Base-by-base conservation (phyloP, 148 eudicot genomes). In the Rhododendron vialii region DNA sequence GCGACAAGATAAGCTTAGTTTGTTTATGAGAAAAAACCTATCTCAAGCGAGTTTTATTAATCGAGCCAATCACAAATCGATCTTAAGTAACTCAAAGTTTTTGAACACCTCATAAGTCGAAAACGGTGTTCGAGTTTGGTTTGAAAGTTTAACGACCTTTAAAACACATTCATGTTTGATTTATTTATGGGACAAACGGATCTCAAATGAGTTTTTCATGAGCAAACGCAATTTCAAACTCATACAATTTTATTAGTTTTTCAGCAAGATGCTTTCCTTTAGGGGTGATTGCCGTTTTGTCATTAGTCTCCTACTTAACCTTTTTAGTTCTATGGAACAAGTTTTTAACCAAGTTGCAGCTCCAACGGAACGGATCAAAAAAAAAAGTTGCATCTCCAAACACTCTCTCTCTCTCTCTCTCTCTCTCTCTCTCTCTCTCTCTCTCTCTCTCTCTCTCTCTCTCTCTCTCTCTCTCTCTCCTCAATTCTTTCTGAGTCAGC, bases 141-240 rank as follows among this genome's bases (percentile, higher is more conserved):
- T 61, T 61, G 9, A 61, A 53, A 63, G 4, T 9, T 63, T 5
- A 24, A 63, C 13, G 4, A 63, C 2, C 0, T 24, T 24, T 24
- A 2, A 63, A 24, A 24, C 8, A 57, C 1, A 57, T 57, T 57
- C 8, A 1, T 22, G 69, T 22, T 63, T 63, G 1, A 2, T 4
- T 22, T 1, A 63, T 6, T 24, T 7, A 0, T 8, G 0, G 0
- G 11, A 2, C 10, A 63, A 24, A 63, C 11, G 0, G 2, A 63
- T 63, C 11, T 24, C 28, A 63, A 24, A 24, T 1, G 28, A 63
- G 2, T 7, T 6, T 63, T 63, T 63, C 26, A 24, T 7, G 28
- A 6, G 9, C 28, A 8, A 20, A 63, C 26, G 7, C 3, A 2
- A 63, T 3, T 28, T 63, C 11, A 22, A 24, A 63, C 10, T 7